phyloP scores from a whole-genome alignment of 2,329 filamentous ascomycete genomes.

The Aureobasidium mangrovei region DNA sequence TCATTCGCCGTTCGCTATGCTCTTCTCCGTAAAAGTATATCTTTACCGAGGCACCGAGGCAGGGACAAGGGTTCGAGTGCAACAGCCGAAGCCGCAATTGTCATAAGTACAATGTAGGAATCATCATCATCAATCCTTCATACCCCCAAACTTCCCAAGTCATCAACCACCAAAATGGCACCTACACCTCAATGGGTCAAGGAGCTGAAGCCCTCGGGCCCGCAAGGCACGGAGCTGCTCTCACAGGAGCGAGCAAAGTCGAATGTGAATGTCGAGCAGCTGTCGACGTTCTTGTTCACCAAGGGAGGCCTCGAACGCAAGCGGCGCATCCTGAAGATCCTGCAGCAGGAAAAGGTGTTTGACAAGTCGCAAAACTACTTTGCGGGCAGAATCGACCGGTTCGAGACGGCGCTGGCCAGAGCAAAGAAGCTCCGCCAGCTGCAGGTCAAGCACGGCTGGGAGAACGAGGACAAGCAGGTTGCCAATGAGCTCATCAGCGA shows the following conservation, averaged over 20 bases:
- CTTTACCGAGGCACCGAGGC: conserved; percentile 8
- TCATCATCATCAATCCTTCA: conserved; percentile 4
- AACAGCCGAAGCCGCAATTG: not conserved
- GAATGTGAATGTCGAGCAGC: conserved; percentile 56
- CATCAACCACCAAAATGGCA: conserved; percentile 13
- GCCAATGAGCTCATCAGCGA: conserved; percentile 65
- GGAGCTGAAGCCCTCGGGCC: conserved; percentile 54
- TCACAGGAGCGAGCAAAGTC: conserved; percentile 59
- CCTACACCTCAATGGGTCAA: conserved; percentile 54
- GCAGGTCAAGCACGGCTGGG: conserved; percentile 58
- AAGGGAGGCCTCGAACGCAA: conserved; percentile 55
- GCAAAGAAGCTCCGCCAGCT: conserved; percentile 63
- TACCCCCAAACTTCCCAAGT: not conserved
- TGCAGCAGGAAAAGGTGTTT: conserved; percentile 60
- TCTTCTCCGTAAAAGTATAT: no score
- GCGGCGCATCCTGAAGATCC: conserved; percentile 52
- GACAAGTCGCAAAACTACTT: conserved; percentile 75
- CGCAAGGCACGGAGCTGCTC: conserved; percentile 62
- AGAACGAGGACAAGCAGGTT: conserved; percentile 50
- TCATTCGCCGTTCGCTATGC: no score
- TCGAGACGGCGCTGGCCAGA: conserved; percentile 60
- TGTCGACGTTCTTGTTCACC: conserved; percentile 62
- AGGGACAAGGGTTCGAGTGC: not conserved
- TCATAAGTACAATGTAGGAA: conserved; percentile 4
- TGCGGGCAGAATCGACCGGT: conserved; percentile 57